phyloP scores from a whole-genome alignment of 2,329 filamentous ascomycete species.

The Knoxdaviesia proteae region DNA sequence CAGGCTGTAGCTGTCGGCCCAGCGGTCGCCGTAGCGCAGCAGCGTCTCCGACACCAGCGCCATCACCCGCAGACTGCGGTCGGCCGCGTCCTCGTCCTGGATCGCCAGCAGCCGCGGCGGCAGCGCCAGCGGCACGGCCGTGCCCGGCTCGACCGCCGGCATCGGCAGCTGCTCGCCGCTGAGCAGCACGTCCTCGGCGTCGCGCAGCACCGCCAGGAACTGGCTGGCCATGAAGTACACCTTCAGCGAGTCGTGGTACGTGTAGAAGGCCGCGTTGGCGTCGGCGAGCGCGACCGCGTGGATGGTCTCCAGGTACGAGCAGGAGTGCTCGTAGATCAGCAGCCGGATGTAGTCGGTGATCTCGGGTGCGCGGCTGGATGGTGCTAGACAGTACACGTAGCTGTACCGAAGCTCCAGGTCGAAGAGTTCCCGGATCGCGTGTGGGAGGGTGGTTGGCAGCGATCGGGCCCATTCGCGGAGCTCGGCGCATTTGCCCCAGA shows the following conservation, averaged over 20 bases:
- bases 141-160: slow-evolving; percentile 21
- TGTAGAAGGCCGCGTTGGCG: slow-evolving; percentile 46
- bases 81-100: slow-evolving; percentile 25
- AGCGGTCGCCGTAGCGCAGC: slow-evolving; percentile 34
- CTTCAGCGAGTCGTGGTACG: slow-evolving; percentile 72
- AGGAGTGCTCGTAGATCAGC: slow-evolving; percentile 69
- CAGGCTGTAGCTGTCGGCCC: slow-evolving; percentile 35
- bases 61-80: slow-evolving; percentile 33
- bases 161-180: slow-evolving; percentile 22
- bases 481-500: slow-evolving; percentile 55
- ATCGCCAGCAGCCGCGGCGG: slow-evolving; percentile 20
- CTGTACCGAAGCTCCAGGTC: slow-evolving; percentile 80
- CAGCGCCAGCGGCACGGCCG: slow-evolving; percentile 29
- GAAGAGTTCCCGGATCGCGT: slow-evolving; percentile 53
- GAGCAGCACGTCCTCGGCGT: slow-evolving; percentile 34
- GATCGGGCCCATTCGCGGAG: slow-evolving; percentile 66
- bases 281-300: slow-evolving; percentile 42
- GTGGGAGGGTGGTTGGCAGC: slow-evolving; percentile 44
- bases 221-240: slow-evolving; percentile 56
- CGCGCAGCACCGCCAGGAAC: slow-evolving; percentile 37
- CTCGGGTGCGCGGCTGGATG: slow-evolving; percentile 50
- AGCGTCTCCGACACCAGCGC: slow-evolving; percentile 32
- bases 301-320: slow-evolving; percentile 62
- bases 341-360: slow-evolving; percentile 58
- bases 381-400: slow-evolving; percentile 73